Base-by-base conservation (phyloP, 1,284 basidiomycete species). In the Vanrija humicola region DNA sequence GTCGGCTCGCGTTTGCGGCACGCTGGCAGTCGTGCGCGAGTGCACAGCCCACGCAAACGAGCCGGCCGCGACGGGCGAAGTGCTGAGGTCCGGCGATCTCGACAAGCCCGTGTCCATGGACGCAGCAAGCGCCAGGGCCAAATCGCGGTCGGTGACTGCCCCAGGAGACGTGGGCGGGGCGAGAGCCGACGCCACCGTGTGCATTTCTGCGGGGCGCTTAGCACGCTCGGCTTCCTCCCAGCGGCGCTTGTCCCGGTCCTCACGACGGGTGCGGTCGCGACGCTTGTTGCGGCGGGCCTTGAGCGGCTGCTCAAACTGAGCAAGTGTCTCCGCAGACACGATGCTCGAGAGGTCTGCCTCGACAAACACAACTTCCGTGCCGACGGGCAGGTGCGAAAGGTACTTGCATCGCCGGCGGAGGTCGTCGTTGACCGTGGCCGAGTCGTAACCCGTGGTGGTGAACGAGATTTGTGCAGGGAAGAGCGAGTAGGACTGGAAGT, bases 331-430 rank as follows among this genome's bases (percentile, higher is more conserved):
- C 9, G 64, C 65, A 46, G 88, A 86, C 19, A 95, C 88, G 23
- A 94, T 86, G 9, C 78, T 79, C 52, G 82, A 79, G 9, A 97
- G 79, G 70, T 97, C 87, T 3, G 91, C 86, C 76, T 98, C 94
- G 56, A 98, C 81, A 72, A 98, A 98, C 14, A 94, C 87, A 43
- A 98, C 90, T 70, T 98, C 93, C 15, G 90, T 86, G 46, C 91
- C 88, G 63, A 91, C 87, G 0, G 95, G 90, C 61, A 98, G 81
- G 73, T 98, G 94, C 3, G 84, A 84, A 54, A 98, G 86, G 77
- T 98, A 98, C 74, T 95, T 97, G 81, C 90, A 97, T 44, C 93
- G 85, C 73, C 90, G 88, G 46, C 93, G 85, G 21, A 98, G 80
- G 57, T 97, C 91, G 56, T 94, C 93, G 70, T 94, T 89, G 55